These are phyloP conservation scores for Proteromonas lacertae DNA, from an alignment of 352 stramenopile genomes.

Conservation along the genomic window DNA sequence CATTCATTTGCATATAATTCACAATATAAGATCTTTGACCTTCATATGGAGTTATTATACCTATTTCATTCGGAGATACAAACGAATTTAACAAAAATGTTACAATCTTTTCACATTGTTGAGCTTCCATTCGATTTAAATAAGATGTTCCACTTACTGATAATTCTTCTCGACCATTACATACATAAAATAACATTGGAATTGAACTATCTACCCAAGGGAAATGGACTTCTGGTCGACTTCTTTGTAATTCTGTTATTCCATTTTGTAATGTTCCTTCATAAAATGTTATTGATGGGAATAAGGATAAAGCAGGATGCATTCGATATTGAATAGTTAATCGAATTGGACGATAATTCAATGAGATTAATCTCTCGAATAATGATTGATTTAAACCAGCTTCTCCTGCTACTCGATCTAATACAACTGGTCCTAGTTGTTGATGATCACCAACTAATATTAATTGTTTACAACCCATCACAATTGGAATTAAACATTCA, in stretches of 20 bases:
- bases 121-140: slow-evolving; percentile 87
- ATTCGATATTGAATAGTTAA: slow-evolving; percentile 97
- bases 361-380: slow-evolving; percentile 78
- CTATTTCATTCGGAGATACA: slow-evolving; percentile 43
- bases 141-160: slow-evolving; percentile 83
- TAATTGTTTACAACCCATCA: slow-evolving; percentile 87
- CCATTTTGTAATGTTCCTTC: slow-evolving; percentile 93
- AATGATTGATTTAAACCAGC: slow-evolving; percentile 81
- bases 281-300: slow-evolving; percentile 97
- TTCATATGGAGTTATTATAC: slow-evolving; percentile 69
- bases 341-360: slow-evolving; percentile 72
- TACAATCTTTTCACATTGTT: slow-evolving; percentile 86
- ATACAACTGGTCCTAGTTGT: slow-evolving; percentile 77
- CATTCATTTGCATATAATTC: slow-evolving; percentile 78
- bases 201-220: slow-evolving; percentile 79
- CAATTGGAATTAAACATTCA: slow-evolving; percentile 91
- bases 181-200: slow-evolving; percentile 91
- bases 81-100: slow-evolving; percentile 69
- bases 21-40: slow-evolving; percentile 89
- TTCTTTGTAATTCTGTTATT: slow-evolving; percentile 63
- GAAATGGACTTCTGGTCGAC: slow-evolving; percentile 33
- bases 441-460: slow-evolving; percentile 96
- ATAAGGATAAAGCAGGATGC: slow-evolving; percentile 91
- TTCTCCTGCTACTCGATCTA: slow-evolving; percentile 88
- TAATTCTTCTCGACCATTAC: slow-evolving; percentile 78